These are phyloP conservation scores for Lachnellula occidentalis DNA, from an alignment of 2,329 filamentous ascomycete genomes.

Conservation along the genomic window DNA sequence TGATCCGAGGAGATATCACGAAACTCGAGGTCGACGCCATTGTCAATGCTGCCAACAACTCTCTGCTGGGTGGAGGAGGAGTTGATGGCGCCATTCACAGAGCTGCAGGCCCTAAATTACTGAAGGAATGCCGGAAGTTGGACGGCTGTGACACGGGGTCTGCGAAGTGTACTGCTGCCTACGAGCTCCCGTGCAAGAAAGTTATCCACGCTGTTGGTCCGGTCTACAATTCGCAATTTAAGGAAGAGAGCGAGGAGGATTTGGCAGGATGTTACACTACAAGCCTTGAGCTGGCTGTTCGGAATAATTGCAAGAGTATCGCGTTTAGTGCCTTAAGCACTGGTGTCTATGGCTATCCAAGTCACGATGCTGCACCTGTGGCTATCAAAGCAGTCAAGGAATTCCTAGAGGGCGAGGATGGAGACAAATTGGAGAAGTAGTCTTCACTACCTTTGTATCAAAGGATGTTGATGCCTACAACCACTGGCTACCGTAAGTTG, in stretches of 20 bases:
- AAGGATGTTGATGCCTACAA: constrained; percentile 76
- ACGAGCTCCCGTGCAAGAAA: constrained; percentile 67
- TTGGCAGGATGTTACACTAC: constrained; percentile 61
- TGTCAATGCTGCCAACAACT: constrained; percentile 85
- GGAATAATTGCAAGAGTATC: constrained; percentile 61
- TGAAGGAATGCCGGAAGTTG: constrained; percentile 66
- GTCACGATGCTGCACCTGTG: constrained; percentile 61
- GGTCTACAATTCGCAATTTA: constrained; percentile 50
- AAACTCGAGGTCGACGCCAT: constrained; percentile 72
- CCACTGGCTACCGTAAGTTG: constrained; percentile 63
- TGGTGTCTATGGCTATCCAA: constrained; percentile 85
- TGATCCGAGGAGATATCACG: constrained; percentile 77
- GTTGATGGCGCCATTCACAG: constrained; percentile 84
- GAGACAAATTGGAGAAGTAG: constrained; percentile 58
- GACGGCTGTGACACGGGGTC: constrained; percentile 70
- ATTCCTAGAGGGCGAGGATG: constrained; percentile 46
- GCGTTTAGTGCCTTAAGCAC: constrained; percentile 85
- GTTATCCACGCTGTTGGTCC: constrained; percentile 92
- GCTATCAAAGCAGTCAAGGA: constrained; percentile 56
- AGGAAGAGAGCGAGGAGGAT: constrained; percentile 41
- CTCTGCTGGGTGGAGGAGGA: constrained; percentile 80
- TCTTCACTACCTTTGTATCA: constrained; percentile 78
- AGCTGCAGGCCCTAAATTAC: constrained; percentile 66
- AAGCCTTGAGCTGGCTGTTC: constrained; percentile 66
- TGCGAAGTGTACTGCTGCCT: constrained; percentile 77